Evolutionary conservation across 176 grass and related monocot species (phyloP).

Genomic region (Musa beccarii): DNA sequence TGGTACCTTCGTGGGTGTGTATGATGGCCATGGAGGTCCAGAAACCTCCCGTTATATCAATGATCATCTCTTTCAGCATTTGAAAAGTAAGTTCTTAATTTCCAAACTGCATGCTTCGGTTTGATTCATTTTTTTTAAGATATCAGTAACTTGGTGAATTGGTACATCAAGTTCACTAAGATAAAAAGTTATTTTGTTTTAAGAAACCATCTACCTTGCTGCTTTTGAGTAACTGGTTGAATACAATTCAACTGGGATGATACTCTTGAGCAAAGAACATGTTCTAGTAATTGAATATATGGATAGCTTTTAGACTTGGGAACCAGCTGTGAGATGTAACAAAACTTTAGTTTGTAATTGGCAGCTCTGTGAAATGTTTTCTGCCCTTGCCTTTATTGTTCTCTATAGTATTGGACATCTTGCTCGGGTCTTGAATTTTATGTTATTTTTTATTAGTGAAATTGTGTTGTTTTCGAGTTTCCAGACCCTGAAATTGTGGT

Average conservation of each 20-base stretch:
- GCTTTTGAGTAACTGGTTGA: neutral
- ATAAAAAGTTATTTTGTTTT: neutral
- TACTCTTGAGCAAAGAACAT: neutral
- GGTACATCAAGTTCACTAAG: neutral
- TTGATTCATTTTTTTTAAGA: too few relatives aligned
- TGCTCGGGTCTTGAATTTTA: neutral
- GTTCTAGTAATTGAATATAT: neutral
- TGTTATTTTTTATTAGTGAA: neutral
- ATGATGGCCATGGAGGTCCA: conserved; percentile 22
- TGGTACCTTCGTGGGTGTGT: conserved; percentile 19
- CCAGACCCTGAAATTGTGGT: neutral
- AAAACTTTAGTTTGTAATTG: neutral
- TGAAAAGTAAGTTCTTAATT: conserved; percentile 13
- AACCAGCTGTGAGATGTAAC: neutral
- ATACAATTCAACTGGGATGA: neutral
- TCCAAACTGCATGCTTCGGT: neutral
- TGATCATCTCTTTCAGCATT: conserved; percentile 20
- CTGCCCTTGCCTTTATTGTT: neutral
- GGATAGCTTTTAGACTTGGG: neutral
- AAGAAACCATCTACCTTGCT: neutral
- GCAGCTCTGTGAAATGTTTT: neutral
- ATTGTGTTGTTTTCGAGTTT: neutral
- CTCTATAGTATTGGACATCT: neutral
- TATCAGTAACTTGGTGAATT: neutral
- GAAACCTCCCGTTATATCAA: conserved; percentile 22